A percentile compares a stretch with the other conserved stretches of the same genome.
Evolutionary conservation across 2,329 filamentous ascomycete genomes (phyloP).

Genomic region (Hypoxylon sp.): DNA sequence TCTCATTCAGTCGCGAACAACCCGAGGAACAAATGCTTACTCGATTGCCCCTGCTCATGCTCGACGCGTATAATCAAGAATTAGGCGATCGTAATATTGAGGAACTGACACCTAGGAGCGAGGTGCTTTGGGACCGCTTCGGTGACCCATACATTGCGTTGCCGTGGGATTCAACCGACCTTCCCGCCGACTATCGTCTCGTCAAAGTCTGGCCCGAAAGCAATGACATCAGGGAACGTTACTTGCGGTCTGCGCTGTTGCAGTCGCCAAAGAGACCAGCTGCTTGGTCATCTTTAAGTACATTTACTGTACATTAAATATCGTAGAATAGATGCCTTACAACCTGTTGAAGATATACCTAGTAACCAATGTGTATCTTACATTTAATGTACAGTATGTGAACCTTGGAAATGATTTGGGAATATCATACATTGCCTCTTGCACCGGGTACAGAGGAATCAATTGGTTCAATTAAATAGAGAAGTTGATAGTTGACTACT

Average conservation of each 20-base stretch:
- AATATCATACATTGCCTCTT: background rate
- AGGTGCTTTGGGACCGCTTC: slow-evolving; percentile 51
- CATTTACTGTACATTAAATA: background rate
- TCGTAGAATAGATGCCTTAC: background rate
- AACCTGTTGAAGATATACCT: background rate
- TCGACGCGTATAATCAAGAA: slow-evolving; percentile 43
- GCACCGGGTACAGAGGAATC: background rate
- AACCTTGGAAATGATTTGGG: background rate
- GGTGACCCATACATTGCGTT: slow-evolving; percentile 51
- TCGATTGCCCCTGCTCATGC: slow-evolving; percentile 43
- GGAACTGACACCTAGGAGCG: slow-evolving; percentile 31
- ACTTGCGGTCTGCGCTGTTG: slow-evolving; percentile 49
- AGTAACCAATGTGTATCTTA: background rate
- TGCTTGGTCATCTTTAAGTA: background rate
- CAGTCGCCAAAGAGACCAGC: slow-evolving; percentile 49
- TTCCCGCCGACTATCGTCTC: slow-evolving; percentile 36
- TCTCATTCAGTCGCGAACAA: slow-evolving; percentile 22
- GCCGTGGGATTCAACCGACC: slow-evolving; percentile 26
- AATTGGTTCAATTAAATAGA: background rate
- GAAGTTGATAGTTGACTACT: too few species aligned
- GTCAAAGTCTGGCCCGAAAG: slow-evolving; percentile 50
- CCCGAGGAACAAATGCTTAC: background rate
- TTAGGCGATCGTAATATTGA: slow-evolving; percentile 26
- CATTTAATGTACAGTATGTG: background rate
- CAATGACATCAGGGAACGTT: slow-evolving; percentile 46